These are phyloP conservation scores for Maudiozyma serrabonitensis DNA, from an alignment of 805 yeast genomes.

Conservation along the genomic window DNA sequence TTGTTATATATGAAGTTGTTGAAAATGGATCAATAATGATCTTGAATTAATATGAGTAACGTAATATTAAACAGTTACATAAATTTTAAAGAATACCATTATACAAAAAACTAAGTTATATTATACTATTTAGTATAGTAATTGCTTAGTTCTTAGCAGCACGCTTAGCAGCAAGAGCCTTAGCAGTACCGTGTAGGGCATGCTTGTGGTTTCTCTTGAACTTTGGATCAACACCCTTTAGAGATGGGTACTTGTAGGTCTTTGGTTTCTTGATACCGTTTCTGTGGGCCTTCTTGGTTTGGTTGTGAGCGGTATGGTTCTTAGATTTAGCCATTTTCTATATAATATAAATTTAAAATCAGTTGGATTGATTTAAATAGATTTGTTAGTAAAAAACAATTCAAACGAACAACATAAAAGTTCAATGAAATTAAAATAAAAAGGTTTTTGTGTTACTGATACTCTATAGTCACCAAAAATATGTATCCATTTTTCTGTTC, in stretches of 20 bases:
- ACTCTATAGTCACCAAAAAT: too few species aligned
- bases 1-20: background rate
- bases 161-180: slow-evolving; percentile 79
- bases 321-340: slow-evolving; percentile 90
- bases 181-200: slow-evolving; percentile 96
- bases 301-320: slow-evolving; percentile 99
- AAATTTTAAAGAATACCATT: background rate
- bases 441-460: too few species aligned
- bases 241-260: slow-evolving; percentile 95
- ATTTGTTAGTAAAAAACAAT: slow-evolving; percentile 1
- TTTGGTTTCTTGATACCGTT: slow-evolving; percentile 99
- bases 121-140: background rate
- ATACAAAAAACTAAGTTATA: background rate
- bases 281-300: slow-evolving; percentile 98
- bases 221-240: slow-evolving; percentile 98
- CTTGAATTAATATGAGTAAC: background rate
- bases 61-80: slow-evolving; percentile 4
- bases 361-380: background rate
- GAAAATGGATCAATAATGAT: background rate
- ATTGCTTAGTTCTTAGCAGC: slow-evolving; percentile 29
- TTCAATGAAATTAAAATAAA: too few species aligned
- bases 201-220: slow-evolving; percentile 99
- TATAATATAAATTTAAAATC: background rate
- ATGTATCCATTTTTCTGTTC: too few species aligned
- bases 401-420: background rate